These are phyloP conservation scores for Coniella vitis DNA, from an alignment of 2,329 filamentous ascomycete genomes.

Conservation along the genomic window DNA sequence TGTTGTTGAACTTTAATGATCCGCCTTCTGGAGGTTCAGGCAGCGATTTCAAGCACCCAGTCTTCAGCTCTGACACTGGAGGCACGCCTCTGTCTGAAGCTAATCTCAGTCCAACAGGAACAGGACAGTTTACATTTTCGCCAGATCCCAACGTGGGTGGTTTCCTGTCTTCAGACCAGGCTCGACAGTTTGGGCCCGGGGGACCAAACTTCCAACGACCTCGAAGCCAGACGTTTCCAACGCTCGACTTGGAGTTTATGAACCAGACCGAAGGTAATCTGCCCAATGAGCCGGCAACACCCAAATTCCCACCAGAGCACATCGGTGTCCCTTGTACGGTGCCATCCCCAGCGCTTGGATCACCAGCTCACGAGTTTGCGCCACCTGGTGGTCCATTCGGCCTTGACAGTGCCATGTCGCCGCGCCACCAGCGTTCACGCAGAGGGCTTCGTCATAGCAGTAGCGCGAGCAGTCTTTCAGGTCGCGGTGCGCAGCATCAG, in stretches of 20 bases:
- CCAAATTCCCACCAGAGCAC: conserved; percentile 31
- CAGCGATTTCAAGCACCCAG: conserved; percentile 51
- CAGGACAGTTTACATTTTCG: conserved; percentile 67
- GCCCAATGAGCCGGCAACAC: conserved; percentile 39
- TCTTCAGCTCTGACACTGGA: conserved; percentile 53
- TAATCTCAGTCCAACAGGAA: conserved; percentile 66
- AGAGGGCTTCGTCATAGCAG: conserved; percentile 43
- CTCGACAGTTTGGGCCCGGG: conserved; percentile 22
- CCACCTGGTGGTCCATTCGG: conserved; percentile 30
- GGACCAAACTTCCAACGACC: conserved; percentile 59
- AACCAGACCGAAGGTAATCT: conserved; percentile 31
- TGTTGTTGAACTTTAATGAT: conserved; percentile 43
- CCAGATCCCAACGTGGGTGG: conserved; percentile 64
- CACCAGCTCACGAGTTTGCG: conserved; percentile 40
- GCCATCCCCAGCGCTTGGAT: conserved; percentile 46
- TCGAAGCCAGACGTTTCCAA: conserved; percentile 82
- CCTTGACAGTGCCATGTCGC: conserved; percentile 38
- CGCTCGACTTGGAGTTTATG: conserved; percentile 55
- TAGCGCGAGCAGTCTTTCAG: conserved; percentile 42
- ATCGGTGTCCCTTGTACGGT: conserved; percentile 36
- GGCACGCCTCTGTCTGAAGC: conserved; percentile 63
- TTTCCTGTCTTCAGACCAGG: conserved; percentile 43
- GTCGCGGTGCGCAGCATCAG: conserved; percentile 19
- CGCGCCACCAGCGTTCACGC: conserved; percentile 33
- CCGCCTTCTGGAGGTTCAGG: conserved; percentile 32